Percentiles rank a stretch among this genome's conserved stretches.
These are phyloP conservation scores for Arachis stenosperma DNA, from an alignment of 306 rosid genomes.

Conservation along the genomic window DNA sequence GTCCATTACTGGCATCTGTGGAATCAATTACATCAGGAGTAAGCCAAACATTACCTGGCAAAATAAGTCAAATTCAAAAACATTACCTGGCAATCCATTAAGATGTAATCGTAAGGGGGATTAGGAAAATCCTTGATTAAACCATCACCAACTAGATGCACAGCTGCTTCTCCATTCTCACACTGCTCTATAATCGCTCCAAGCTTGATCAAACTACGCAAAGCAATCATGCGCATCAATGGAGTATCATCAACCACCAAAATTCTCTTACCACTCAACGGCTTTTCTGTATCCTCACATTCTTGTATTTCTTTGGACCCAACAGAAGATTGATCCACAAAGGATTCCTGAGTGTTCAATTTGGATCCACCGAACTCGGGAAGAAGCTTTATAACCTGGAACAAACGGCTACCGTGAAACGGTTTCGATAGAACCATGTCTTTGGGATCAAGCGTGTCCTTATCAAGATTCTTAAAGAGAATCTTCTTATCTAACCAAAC, in stretches of 20 bases:
- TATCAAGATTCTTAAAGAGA: slow-evolving; percentile 15
- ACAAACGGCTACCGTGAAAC: slow-evolving; percentile 66
- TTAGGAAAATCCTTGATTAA: slow-evolving; percentile 28
- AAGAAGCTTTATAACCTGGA: slow-evolving; percentile 57
- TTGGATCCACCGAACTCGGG: slow-evolving; percentile 64
- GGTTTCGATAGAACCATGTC: slow-evolving; percentile 59
- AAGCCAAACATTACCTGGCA: not conserved
- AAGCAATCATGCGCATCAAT: slow-evolving; percentile 42
- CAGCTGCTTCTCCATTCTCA: slow-evolving; percentile 65
- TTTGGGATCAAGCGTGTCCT: slow-evolving; percentile 39
- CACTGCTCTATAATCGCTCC: slow-evolving; percentile 63
- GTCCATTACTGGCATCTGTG: slow-evolving; percentile 72
- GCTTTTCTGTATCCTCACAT: slow-evolving; percentile 25
- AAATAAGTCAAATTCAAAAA: not conserved
- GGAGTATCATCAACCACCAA: slow-evolving; percentile 64
- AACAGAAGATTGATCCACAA: too few relatives aligned
- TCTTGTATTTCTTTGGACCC: slow-evolving; percentile 29
- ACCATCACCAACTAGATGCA: slow-evolving; percentile 47
- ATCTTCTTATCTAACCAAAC: slow-evolving; percentile 61
- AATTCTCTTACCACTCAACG: slow-evolving; percentile 61
- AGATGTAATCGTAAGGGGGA: slow-evolving; percentile 68
- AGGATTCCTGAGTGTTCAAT: too few relatives aligned
- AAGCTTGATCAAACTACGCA: slow-evolving; percentile 32
- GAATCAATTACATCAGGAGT: not conserved
- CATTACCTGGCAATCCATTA: slow-evolving; percentile 84